Evolutionary conservation across 164 flowering plant genomes (phyloP), one percentile per base, ranked within the genome.

Genomic region (Chimonanthus praecox): DNA sequence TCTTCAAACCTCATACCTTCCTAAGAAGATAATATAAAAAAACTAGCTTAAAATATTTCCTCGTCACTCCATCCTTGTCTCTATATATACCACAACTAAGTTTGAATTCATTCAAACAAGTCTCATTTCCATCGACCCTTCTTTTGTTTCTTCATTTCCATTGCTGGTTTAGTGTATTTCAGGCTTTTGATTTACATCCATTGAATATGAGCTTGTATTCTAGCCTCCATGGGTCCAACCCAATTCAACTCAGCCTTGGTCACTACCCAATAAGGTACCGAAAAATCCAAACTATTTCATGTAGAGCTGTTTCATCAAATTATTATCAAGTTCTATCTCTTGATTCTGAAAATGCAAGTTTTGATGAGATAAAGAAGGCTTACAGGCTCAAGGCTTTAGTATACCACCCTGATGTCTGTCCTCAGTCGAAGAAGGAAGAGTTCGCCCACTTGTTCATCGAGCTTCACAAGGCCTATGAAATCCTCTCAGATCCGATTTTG

Each of bases 371-470:
- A 64, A 84, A 77, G 77, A 82, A 62, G 60, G 84, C 83, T 47
- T 84, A 84, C 58, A 80, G 81, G 50, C 44, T 44, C 47, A 76
- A 75, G 83, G 82, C 82, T 54, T 83, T 74, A 64, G 64, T 54
- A 58, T 80, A 62, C 47, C 86, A 84, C 69, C 86, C 84, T 11
- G 87, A 84, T 72, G 83, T 78, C 58, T 80, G 79, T 62, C 73
- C 60, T 47, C 78, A 76, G 63, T 68, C 80, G 2, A 68, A 15
- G 47, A 80, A 71, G 72, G 79, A 80, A 61, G 87, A 84, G 18
- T 80, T 73, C 5, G 79, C 82, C 13, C 68, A 51, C n/a, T 16
- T n/a, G 46, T 82, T 84, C 51, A 50, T 84, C 8, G 75, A 82
- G 78, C 74, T 78, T 47, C 76, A 71, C 20, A n/a, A 64, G 68